Evolutionary conservation across 345 rosid species (phyloP).

Genomic region (Rubroshorea leprosula): DNA sequence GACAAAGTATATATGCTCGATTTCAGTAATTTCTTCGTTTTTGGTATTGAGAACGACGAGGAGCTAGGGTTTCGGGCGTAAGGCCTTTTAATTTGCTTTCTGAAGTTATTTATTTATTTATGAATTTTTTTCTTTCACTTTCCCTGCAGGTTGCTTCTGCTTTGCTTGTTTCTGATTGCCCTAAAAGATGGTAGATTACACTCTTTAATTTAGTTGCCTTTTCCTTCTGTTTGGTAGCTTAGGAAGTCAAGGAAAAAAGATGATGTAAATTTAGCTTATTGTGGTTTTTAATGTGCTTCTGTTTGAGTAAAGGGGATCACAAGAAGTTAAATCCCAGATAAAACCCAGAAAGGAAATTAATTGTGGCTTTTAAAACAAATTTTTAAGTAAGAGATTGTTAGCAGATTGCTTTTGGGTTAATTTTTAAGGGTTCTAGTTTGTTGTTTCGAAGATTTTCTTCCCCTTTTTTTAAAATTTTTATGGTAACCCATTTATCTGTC

Average conservation of each 20-base stretch:
- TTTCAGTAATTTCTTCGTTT: neutral
- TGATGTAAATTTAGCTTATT: neutral
- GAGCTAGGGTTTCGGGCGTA: slow-evolving; percentile 3
- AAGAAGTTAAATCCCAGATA: neutral
- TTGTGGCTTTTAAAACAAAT: neutral
- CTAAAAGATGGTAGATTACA: slow-evolving; percentile 9
- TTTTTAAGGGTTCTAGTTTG: neutral
- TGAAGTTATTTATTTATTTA: too few species aligned
- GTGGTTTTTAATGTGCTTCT: neutral
- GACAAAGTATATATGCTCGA: neutral
- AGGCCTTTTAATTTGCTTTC: neutral
- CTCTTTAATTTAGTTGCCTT: neutral
- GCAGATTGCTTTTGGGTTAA: neutral
- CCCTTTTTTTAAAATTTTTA: neutral
- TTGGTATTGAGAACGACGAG: neutral
- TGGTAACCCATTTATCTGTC: neutral
- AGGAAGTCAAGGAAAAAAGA: neutral
- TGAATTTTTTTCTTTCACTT: neutral
- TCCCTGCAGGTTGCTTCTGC: slow-evolving; percentile 9
- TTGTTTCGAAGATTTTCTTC: neutral
- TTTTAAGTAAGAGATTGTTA: neutral
- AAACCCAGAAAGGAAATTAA: neutral
- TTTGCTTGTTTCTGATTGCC: neutral
- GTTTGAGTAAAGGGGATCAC: neutral
- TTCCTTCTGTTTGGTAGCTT: neutral